These are phyloP conservation scores for Monosporozyma yasuniensis DNA, from an alignment of 805 yeast species.

Conservation along the genomic window DNA sequence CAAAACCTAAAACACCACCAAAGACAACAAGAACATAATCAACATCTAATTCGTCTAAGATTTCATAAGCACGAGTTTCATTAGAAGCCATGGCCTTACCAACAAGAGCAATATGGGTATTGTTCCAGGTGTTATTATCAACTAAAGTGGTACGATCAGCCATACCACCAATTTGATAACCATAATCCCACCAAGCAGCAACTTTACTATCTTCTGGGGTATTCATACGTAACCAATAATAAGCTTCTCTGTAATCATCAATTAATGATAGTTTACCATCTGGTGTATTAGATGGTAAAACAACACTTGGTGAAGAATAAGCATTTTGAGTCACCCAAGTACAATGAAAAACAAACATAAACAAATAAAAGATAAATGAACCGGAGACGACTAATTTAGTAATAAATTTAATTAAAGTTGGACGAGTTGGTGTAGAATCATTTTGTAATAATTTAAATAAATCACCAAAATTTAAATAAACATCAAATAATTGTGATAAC, in stretches of 20 bases:
- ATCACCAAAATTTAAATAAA: conserved; percentile 53
- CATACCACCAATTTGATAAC: conserved; percentile 99
- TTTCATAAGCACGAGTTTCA: conserved; percentile 82
- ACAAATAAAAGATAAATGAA: conserved; percentile 65
- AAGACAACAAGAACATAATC: conserved; percentile 89
- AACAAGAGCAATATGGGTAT: conserved; percentile 97
- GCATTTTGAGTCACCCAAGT: conserved; percentile 96
- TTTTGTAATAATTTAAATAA: conserved; percentile 13
- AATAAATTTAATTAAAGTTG: conserved; percentile 25
- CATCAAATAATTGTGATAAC: conserved; percentile 71
- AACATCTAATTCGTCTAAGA: conserved; percentile 84
- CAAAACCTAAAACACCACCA: conserved; percentile 88
- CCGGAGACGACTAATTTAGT: conserved; percentile 56
- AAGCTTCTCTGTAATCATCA: conserved; percentile 97
- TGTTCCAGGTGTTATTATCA: conserved; percentile 98
- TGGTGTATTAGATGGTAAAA: conserved; percentile 65
- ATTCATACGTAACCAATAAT: conserved; percentile 97
- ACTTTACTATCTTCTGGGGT: conserved; percentile 92
- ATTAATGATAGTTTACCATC: conserved; percentile 81
- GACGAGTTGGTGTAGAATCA: background rate
- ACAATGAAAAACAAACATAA: conserved; percentile 82
- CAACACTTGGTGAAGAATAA: conserved; percentile 96
- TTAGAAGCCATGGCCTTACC: conserved; percentile 94
- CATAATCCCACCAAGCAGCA: conserved; percentile 99
- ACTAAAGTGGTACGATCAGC: conserved; percentile 98